Evolutionary conservation across 2,329 filamentous ascomycete genomes (phyloP).

Genomic region (Fusarium sp.): DNA sequence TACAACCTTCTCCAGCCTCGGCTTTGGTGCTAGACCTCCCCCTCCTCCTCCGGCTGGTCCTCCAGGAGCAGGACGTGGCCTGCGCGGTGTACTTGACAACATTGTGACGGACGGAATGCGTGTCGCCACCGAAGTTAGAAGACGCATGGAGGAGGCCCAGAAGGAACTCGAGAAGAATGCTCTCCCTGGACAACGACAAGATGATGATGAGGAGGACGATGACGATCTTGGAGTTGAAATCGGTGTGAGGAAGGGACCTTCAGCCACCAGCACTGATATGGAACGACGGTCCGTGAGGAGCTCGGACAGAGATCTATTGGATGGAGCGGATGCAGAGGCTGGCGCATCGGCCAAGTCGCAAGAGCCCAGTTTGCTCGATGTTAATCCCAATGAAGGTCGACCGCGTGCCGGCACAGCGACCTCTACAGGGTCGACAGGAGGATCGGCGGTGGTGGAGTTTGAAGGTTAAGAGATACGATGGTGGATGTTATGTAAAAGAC

Average conservation of each 20-base stretch:
- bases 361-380: slow-evolving; percentile 56
- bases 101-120: slow-evolving; percentile 98
- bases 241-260: slow-evolving; percentile 56
- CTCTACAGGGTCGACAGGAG: slow-evolving; percentile 51
- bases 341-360: slow-evolving; percentile 59
- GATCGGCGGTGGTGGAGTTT: slow-evolving; percentile 61
- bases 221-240: slow-evolving; percentile 65
- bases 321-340: slow-evolving; percentile 81
- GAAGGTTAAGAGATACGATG: slow-evolving; percentile 53
- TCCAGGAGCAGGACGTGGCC: slow-evolving; percentile 74
- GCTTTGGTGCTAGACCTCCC: slow-evolving; percentile 64
- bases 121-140: slow-evolving; percentile 90
- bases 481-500: slow-evolving; percentile 13
- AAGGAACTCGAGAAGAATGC: slow-evolving; percentile 90
- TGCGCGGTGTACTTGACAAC: slow-evolving; percentile 94
- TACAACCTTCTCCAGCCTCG: slow-evolving; percentile 86
- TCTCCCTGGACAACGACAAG: slow-evolving; percentile 72
- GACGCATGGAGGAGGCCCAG: slow-evolving; percentile 96
- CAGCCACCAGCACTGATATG: slow-evolving; percentile 65
- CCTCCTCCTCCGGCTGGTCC: slow-evolving; percentile 59
- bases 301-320: slow-evolving; percentile 78
- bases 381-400: slow-evolving; percentile 49
- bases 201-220: slow-evolving; percentile 80
- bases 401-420: slow-evolving; percentile 48
- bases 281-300: slow-evolving; percentile 76